Conservation (phyloP, 352 stramenopile genomes). For the Globisporangium cylindrosporum region DNA sequence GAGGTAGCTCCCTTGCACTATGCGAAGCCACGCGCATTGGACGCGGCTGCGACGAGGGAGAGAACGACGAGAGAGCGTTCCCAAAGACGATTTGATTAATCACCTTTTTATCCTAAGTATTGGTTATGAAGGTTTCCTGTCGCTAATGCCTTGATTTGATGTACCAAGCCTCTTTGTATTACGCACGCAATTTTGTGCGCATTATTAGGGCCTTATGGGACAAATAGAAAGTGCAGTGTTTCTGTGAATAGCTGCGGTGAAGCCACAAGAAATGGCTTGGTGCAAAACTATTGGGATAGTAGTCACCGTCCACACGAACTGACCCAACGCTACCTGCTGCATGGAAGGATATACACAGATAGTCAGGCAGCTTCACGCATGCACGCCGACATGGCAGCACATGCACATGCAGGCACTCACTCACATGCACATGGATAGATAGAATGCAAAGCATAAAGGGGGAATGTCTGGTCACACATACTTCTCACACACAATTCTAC, state of each 20-base stretch:
- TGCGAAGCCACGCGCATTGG: not conserved
- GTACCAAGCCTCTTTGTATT: not conserved
- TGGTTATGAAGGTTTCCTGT: not conserved
- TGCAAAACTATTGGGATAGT: no score
- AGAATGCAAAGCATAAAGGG: not conserved
- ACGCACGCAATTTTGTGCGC: not conserved
- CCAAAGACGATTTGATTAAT: not conserved
- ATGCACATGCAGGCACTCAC: not conserved
- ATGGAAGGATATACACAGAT: not conserved
- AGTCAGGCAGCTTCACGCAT: not conserved
- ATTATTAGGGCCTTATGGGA: not conserved
- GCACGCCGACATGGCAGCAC: not conserved
- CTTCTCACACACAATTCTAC: slow-evolving; percentile 86
- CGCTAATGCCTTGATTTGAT: not conserved
- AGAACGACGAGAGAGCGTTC: not conserved
- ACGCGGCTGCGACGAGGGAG: slow-evolving; percentile 8
- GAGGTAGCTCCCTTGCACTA: not conserved
- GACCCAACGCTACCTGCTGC: not conserved
- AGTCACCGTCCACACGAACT: not conserved
- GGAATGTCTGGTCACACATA: slow-evolving; percentile 80
- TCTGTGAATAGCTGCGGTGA: no score
- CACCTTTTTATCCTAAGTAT: not conserved
- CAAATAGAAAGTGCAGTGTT: no score
- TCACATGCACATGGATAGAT: not conserved
- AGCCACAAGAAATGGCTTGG: no score